Conservation (phyloP, 768 basidiomycete species). For the Kondoa subrosea region DNA sequence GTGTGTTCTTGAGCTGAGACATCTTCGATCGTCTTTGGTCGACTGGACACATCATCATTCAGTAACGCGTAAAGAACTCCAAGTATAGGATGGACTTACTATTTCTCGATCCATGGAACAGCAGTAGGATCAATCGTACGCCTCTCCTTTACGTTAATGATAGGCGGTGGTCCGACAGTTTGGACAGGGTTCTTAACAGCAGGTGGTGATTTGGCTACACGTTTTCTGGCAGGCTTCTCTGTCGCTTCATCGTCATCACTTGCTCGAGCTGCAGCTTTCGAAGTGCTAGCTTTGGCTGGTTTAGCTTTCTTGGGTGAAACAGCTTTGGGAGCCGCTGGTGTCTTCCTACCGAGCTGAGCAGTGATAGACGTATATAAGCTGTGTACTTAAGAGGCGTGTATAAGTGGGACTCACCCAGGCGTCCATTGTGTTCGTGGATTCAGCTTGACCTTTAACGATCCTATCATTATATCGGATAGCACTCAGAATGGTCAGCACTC, state of each 20-base stretch:
- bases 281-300: neutral
- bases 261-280: neutral
- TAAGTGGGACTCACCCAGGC: neutral
- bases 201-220: neutral
- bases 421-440: neutral
- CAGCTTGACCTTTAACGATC: no score
- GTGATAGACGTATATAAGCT: neutral
- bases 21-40: slow-evolving; percentile 94
- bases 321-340: neutral
- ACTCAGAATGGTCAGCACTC: no score
- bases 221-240: neutral
- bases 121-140: slow-evolving; percentile 9
- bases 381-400: neutral
- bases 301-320: neutral
- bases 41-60: no score
- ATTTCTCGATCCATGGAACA: slow-evolving; percentile 93
- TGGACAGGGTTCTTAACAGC: neutral
- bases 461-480: no score
- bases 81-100: slow-evolving; percentile 40
- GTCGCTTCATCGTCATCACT: neutral
- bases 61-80: neutral
- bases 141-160: neutral
- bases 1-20: slow-evolving; percentile 95
- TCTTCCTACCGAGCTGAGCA: neutral
- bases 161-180: neutral